A percentile compares a stretch with the other conserved stretches of the same genome.
These are phyloP conservation scores for Podaxis sp. DNA, from an alignment of 768 basidiomycete genomes.

Conservation along the genomic window DNA sequence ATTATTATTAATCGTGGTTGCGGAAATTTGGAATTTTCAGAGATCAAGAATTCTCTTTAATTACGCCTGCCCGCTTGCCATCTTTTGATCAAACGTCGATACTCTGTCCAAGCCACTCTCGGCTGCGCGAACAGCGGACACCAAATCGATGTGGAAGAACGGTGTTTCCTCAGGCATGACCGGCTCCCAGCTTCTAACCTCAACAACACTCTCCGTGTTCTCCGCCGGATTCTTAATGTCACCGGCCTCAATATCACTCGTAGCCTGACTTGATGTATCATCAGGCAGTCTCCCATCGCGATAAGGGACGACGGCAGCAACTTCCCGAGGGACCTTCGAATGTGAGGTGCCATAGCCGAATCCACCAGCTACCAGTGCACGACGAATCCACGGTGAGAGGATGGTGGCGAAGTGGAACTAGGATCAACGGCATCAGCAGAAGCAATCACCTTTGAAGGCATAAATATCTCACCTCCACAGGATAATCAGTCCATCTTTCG, in stretches of 20 bases:
- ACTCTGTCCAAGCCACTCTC: slow-evolving; percentile 42
- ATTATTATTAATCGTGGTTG: background rate
- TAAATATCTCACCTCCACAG: slow-evolving; percentile 57
- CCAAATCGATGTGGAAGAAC: slow-evolving; percentile 91
- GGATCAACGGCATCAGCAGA: background rate
- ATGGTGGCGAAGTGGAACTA: slow-evolving; percentile 95
- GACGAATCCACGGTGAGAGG: slow-evolving; percentile 91
- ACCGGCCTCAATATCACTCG: slow-evolving; percentile 26
- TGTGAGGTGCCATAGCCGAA: slow-evolving; percentile 73
- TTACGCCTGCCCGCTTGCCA: background rate
- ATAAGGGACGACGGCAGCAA: slow-evolving; percentile 78
- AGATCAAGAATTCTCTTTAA: background rate
- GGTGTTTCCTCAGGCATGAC: slow-evolving; percentile 61
- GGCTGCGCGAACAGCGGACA: slow-evolving; percentile 68
- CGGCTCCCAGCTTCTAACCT: slow-evolving; percentile 26
- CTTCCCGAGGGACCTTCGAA: slow-evolving; percentile 49
- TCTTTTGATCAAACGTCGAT: background rate
- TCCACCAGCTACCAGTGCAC: slow-evolving; percentile 85
- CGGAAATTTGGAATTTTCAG: background rate
- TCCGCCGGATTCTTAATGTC: slow-evolving; percentile 19
- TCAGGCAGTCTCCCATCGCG: slow-evolving; percentile 32
- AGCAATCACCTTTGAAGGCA: background rate
- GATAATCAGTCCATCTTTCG: slow-evolving; percentile 82
- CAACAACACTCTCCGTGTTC: slow-evolving; percentile 13
- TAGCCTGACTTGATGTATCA: slow-evolving; percentile 17